Percentiles rank a stretch among this genome's conserved stretches.
phyloP scores from a whole-genome alignment of 305 asterid genomes.

The Solanum hybrid region DNA sequence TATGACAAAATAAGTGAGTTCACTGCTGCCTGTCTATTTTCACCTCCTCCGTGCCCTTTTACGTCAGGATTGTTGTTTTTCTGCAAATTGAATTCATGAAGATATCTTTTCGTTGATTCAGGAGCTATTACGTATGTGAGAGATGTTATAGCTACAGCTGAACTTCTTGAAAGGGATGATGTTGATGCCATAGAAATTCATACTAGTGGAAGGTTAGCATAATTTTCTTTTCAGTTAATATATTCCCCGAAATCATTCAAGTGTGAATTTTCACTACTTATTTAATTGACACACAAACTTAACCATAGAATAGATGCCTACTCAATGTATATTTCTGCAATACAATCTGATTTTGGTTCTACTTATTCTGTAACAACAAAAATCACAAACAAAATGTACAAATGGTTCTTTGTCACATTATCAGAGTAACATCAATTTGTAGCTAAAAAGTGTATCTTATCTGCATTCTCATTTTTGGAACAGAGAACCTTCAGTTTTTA shows the following conservation, averaged over 20 bases:
- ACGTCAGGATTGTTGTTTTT: not conserved
- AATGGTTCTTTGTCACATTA: not conserved
- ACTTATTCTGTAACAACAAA: not conserved
- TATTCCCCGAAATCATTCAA: not conserved
- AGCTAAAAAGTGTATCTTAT: not conserved
- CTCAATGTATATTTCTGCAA: not conserved
- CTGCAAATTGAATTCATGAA: not conserved
- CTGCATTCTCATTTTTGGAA: not conserved
- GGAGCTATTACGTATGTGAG: slow-evolving; percentile 59
- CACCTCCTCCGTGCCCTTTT: not conserved
- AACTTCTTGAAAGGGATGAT: slow-evolving; percentile 51
- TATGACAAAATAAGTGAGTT: slow-evolving; percentile 74
- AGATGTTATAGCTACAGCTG: slow-evolving; percentile 60
- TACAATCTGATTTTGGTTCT: not conserved
- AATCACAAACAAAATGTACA: not conserved
- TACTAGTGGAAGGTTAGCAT: slow-evolving; percentile 69
- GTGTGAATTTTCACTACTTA: not conserved
- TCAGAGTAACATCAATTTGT: not conserved
- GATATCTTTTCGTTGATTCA: slow-evolving; percentile 16
- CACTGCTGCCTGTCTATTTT: not conserved
- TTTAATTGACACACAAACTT: not conserved
- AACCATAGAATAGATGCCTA: not conserved
- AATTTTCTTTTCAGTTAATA: not conserved
- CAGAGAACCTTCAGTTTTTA: slow-evolving; percentile 47
- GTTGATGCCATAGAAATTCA: slow-evolving; percentile 88